phyloP scores from a whole-genome alignment of 768 basidiomycete species.

The Tephrocybe sp. region DNA sequence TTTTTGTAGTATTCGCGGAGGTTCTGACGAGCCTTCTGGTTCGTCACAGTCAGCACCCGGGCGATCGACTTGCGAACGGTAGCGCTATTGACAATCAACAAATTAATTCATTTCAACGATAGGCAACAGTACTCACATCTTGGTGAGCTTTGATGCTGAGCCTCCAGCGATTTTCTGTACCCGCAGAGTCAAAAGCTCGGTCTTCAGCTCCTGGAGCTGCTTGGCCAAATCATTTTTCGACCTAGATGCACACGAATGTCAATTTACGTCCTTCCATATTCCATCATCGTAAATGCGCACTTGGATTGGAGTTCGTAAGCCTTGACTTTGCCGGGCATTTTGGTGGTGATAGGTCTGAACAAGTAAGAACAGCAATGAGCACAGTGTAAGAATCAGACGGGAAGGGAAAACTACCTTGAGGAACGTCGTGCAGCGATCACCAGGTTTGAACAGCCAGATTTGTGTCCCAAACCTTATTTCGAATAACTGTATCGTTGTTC shows the following conservation, averaged over 20 bases:
- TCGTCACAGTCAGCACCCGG: conserved; percentile 96
- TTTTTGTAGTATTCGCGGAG: conserved; percentile 97
- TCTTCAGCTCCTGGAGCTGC: conserved; percentile 92
- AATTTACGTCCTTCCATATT: conserved; percentile 8
- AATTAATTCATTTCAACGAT: background rate
- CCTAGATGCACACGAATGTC: conserved; percentile 42
- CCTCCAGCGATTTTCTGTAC: conserved; percentile 99
- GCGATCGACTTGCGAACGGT: conserved; percentile 98
- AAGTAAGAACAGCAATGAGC: background rate
- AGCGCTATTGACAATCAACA: conserved; percentile 47
- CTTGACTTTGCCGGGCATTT: conserved; percentile 91
- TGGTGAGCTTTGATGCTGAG: conserved; percentile 92
- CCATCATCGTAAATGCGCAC: conserved; percentile 41
- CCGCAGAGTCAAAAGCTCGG: conserved; percentile 88
- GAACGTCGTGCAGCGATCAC: conserved; percentile 39
- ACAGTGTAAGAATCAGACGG: conserved; percentile 2
- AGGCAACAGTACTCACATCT: conserved; percentile 71
- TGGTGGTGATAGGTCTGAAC: conserved; percentile 29
- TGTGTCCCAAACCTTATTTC: conserved; percentile 44
- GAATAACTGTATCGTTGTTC: conserved; percentile 40
- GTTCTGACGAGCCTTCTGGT: conserved; percentile 96
- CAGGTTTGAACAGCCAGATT: conserved; percentile 23
- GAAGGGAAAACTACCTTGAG: conserved; percentile 37
- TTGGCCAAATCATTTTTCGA: conserved; percentile 96
- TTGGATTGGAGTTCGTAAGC: conserved; percentile 96